phyloP scores from a whole-genome alignment of 768 basidiomycete genomes.

The Kondoa subrosea region DNA sequence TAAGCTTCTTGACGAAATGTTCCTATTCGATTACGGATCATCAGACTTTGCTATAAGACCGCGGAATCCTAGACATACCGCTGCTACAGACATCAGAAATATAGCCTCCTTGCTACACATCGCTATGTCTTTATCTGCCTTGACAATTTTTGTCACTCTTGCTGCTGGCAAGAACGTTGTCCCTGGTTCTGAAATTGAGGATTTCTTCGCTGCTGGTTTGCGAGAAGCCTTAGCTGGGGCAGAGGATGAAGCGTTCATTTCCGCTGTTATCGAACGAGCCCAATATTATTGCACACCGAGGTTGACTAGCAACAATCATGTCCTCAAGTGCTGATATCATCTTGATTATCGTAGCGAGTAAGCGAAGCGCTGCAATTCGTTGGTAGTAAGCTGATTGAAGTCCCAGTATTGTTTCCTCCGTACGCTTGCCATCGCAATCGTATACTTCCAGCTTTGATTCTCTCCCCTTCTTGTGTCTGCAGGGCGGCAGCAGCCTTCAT shows the following conservation, averaged over 20 bases:
- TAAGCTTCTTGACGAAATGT: conserved; percentile 32
- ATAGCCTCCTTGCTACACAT: conserved; percentile 33
- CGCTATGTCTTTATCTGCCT: conserved; percentile 34
- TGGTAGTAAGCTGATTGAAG: background rate
- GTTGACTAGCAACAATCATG: background rate
- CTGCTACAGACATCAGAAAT: conserved; percentile 33
- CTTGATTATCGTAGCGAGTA: background rate
- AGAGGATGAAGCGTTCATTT: background rate
- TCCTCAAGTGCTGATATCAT: background rate
- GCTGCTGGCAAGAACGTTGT: background rate
- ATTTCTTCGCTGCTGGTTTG: background rate
- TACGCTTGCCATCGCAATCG: background rate
- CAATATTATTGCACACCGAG: background rate
- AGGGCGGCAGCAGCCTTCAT: background rate
- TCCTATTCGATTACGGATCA: conserved; percentile 26
- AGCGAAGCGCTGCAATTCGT: background rate
- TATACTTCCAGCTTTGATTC: background rate
- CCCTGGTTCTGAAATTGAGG: background rate
- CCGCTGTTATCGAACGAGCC: background rate
- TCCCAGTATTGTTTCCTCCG: background rate
- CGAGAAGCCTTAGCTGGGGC: background rate
- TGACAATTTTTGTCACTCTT: conserved; percentile 32
- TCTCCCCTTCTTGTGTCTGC: background rate
- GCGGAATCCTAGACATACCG: conserved; percentile 29
- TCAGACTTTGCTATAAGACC: background rate